A percentile compares a stretch with the other conserved stretches of the same genome.
Conservation (phyloP, 768 basidiomycete genomes). For the Termitomyces sp. region DNA sequence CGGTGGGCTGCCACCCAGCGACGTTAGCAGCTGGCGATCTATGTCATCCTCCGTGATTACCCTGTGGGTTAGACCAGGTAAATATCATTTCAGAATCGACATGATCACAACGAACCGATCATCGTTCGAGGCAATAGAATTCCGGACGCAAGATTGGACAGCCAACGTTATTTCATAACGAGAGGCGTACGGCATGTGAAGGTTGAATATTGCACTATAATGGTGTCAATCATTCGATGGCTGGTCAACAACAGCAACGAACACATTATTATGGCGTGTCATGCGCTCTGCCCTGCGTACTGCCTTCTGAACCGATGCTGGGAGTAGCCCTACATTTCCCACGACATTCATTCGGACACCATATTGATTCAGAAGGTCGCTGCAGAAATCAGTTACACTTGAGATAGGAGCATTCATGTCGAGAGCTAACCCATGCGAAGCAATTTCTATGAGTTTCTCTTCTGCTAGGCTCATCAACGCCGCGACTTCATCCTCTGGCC, state of each 20-base stretch:
- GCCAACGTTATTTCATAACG: constrained; percentile 89
- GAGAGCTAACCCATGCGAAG: constrained; percentile 67
- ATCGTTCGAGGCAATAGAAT: constrained; percentile 24
- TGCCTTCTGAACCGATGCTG: constrained; percentile 67
- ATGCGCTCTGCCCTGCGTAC: constrained; percentile 69
- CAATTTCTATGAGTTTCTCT: constrained; percentile 72
- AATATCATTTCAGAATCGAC: not conserved
- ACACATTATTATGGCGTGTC: constrained; percentile 76
- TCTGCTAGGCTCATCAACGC: constrained; percentile 85
- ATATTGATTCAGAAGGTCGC: constrained; percentile 76
- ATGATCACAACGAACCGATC: constrained; percentile 7
- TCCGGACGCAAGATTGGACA: constrained; percentile 49
- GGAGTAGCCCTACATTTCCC: constrained; percentile 74
- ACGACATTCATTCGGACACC: constrained; percentile 84
- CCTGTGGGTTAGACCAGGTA: constrained; percentile 12
- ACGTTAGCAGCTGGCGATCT: constrained; percentile 63
- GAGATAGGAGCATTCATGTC: not conserved
- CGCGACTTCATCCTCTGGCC: constrained; percentile 81
- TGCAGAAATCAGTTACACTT: constrained; percentile 25
- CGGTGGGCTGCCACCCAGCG: constrained; percentile 65
- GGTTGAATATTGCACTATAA: constrained; percentile 78
- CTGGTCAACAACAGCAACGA: constrained; percentile 2
- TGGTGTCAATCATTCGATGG: not conserved
- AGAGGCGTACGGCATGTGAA: constrained; percentile 91
- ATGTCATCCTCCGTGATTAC: constrained; percentile 65